phyloP scores from a whole-genome alignment of 768 basidiomycete genomes.

The Tylopilus balloui region DNA sequence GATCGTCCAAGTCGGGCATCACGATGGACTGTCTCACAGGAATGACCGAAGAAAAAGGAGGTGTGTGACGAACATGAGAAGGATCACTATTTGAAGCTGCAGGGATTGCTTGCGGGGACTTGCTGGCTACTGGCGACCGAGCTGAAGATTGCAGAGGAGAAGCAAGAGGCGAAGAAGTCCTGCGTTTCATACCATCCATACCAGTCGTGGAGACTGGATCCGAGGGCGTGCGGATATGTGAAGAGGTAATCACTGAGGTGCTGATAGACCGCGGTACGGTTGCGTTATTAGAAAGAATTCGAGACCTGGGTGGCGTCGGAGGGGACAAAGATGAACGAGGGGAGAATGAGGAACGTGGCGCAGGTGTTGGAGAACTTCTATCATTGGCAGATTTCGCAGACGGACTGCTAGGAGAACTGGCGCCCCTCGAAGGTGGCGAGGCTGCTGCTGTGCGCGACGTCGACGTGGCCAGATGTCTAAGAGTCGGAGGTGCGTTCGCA shows the following conservation, averaged over 20 bases:
- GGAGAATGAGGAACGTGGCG: conserved; percentile 45
- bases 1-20: conserved; percentile 39
- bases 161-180: conserved; percentile 49
- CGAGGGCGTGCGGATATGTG: conserved; percentile 44
- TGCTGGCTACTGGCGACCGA: conserved; percentile 36
- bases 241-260: conserved; percentile 24
- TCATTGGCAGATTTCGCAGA: conserved; percentile 40
- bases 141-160: conserved; percentile 26
- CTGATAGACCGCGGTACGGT: conserved; percentile 44
- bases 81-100: conserved; percentile 32
- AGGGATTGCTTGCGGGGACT: conserved; percentile 36
- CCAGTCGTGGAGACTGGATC: conserved; percentile 29
- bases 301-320: conserved; percentile 39
- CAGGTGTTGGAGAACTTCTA: conserved; percentile 35
- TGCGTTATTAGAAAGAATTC: conserved; percentile 37
- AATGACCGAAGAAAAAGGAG: conserved; percentile 20
- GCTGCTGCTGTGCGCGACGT: conserved; percentile 49
- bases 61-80: conserved; percentile 18
- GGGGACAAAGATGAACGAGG: conserved; percentile 45
- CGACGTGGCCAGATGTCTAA: conserved; percentile 81
- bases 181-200: conserved; percentile 34
- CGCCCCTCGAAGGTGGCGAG: conserved; percentile 39
- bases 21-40: conserved; percentile 43
- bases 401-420: conserved; percentile 40
- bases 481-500: conserved; percentile 72